phyloP scores from a whole-genome alignment of 2,329 filamentous ascomycete species.

The Penicillium sp. region DNA sequence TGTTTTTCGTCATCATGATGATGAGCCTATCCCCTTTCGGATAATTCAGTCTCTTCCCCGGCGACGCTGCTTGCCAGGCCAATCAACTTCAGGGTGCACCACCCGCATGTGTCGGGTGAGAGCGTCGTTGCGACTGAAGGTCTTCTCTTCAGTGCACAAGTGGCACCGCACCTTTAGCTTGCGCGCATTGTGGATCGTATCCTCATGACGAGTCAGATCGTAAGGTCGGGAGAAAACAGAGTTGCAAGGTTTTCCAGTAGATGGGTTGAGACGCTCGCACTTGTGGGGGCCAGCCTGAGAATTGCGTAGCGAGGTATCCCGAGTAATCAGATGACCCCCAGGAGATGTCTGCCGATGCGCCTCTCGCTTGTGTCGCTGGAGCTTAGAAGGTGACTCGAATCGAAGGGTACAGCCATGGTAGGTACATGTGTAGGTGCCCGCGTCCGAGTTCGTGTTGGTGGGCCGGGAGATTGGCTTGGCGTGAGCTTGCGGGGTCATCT shows the following conservation, averaged over 20 bases:
- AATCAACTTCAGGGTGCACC: slow-evolving; percentile 85
- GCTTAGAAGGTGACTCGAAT: slow-evolving; percentile 80
- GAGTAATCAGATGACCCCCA: slow-evolving; percentile 45
- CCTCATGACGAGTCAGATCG: slow-evolving; percentile 93
- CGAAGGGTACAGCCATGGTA: slow-evolving; percentile 87
- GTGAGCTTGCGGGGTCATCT: slow-evolving; percentile 39
- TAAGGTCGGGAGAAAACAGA: slow-evolving; percentile 94
- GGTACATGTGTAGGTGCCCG: slow-evolving; percentile 93
- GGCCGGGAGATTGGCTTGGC: slow-evolving; percentile 55
- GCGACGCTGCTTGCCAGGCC: slow-evolving; percentile 65
- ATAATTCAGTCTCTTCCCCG: slow-evolving; percentile 36
- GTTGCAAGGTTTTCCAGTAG: slow-evolving; percentile 91
- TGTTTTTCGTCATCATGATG: slow-evolving; percentile 23
- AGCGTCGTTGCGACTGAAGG: slow-evolving; percentile 92
- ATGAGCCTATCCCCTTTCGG: background rate
- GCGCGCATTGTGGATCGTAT: slow-evolving; percentile 92
- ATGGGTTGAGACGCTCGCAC: slow-evolving; percentile 91
- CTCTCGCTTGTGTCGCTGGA: slow-evolving; percentile 96
- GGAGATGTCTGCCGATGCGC: slow-evolving; percentile 76
- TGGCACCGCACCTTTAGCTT: slow-evolving; percentile 95
- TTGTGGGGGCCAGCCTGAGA: slow-evolving; percentile 91
- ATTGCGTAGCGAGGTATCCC: slow-evolving; percentile 61
- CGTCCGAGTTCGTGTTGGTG: slow-evolving; percentile 66
- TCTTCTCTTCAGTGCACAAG: slow-evolving; percentile 93
- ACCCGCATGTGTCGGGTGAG: slow-evolving; percentile 92